Base-by-base conservation (phyloP, 1,284 basidiomycete genomes). In the Tilletia indica region DNA sequence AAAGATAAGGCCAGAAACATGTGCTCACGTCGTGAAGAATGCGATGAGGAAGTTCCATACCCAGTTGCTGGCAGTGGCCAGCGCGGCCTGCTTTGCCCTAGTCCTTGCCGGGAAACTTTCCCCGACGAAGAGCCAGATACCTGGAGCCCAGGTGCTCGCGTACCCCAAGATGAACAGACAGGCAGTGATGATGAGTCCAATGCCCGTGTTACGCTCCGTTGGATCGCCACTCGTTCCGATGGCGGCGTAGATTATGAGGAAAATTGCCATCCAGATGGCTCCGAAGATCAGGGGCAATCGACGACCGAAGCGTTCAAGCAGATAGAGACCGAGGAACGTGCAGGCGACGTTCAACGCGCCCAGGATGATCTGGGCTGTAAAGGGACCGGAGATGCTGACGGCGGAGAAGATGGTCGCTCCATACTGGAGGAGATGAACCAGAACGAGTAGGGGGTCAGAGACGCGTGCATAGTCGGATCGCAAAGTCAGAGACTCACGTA, bases 141-240 rank as follows among this genome's bases (percentile, higher is more conserved):
- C 82, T 0, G 82, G 82, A 0, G 81, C 82, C 90, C 91, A 92
- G 25, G 91, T 92, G 84, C 87, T 89, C 1, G 91, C 91, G 80
- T 90, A 93, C 14, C 90, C 91, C 42, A 90, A 83, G 80, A 93
- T 92, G 86, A 92, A 92, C 80, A 93, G 79, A 80, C 90, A 92
- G 0, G 91, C 90, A n/a, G 89, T 87, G 75, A 91, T 88, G 76
- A 93, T 92, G 89, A 92, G 90, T 42, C 90, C 90, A 63, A 89
- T 89, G 16, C 77, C 80, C 58, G 58, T 61, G 25, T 31, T 31
- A 9, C 58, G 58, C 12, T 5, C 58, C 8, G 11, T 9, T 0
- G 91, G 90, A 74, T 89, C 86, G 72, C 88, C 87, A 0, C 89
- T 89, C 0, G 90, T 91, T 38, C 91, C 92, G 1, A 90, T 91